Base-by-base conservation (phyloP, 805 yeast genomes). In the Yamadazyma philogaea region DNA sequence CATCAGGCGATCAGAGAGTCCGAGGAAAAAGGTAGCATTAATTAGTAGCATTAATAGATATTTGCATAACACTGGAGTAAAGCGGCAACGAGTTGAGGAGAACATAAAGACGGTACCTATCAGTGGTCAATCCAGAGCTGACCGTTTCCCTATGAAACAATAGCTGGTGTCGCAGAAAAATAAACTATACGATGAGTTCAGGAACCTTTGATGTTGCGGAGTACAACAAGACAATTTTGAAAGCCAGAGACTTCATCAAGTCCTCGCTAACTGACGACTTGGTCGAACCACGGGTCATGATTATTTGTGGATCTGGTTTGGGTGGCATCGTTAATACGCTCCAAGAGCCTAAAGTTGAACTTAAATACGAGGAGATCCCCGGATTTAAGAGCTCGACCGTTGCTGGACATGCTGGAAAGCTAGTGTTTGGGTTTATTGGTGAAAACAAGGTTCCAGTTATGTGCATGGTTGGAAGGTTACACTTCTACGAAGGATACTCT, bases 221-320 rank as follows among this genome's bases (percentile, higher is more conserved):
- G 17, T 49, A 49, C 33, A 38, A 24, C 6, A 22, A 27, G 4
- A 43, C 40, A 12, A 39, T 49, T 19, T 24, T 37, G 14, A 38
- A 34, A 20, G 52, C 52, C 8, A 26, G 43, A 3, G 38, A 32
- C 10, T 37, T 30, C 28, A 24, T 48, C 22, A 33, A 26, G 12
- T 27, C 41, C 4, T 28, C 14, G 20, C 16, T 27, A 10, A 21
- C 3, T 28, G 11, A 3, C 14, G 42, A 38, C 21, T 39, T 43
- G 16, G n/a, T 28, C 14, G 30, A 42, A 19, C 96, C 96, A 2
- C 67, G 78, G 46, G 81, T 79, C 0, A 76, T 89, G 44, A 84
- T 91, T 49, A 86, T 91, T 40, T 90, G 97, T 64, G 99, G 99
- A 6, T 86, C 96, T 4, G 99, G 99, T 0, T 71, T 91, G 14